Conservation (phyloP, 2,329 filamentous ascomycete genomes). For the Sordariomycetes sp. region DNA sequence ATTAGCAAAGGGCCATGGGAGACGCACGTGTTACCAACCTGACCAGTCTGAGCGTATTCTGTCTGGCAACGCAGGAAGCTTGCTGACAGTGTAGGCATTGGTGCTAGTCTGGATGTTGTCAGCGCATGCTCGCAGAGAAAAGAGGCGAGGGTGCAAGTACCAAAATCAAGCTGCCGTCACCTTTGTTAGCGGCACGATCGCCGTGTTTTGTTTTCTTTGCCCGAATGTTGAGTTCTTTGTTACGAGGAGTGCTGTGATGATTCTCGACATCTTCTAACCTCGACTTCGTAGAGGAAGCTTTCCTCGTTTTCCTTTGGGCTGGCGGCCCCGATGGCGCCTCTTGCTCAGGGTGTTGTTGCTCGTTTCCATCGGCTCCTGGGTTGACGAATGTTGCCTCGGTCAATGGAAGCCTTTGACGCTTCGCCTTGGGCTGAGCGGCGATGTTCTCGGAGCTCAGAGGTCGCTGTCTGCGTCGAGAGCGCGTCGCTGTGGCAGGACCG, state of each 20-base stretch:
- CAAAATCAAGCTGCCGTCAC: constrained; percentile 57
- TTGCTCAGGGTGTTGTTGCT: neutral
- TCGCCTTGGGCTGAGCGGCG: constrained; percentile 51
- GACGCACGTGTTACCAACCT: constrained; percentile 38
- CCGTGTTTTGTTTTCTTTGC: constrained; percentile 54
- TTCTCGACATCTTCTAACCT: constrained; percentile 27
- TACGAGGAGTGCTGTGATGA: constrained; percentile 26
- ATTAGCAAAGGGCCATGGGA: neutral
- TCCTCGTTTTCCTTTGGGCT: constrained; percentile 29
- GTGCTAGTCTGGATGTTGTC: constrained; percentile 65
- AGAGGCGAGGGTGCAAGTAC: constrained; percentile 32
- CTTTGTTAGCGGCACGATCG: constrained; percentile 52
- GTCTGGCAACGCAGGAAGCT: constrained; percentile 74
- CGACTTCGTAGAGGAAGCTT: neutral
- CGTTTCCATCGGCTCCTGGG: constrained; percentile 28
- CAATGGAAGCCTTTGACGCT: constrained; percentile 50
- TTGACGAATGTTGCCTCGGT: constrained; percentile 48
- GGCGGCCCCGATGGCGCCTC: neutral
- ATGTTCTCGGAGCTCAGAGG: constrained; percentile 46
- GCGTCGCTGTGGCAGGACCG: constrained; percentile 45
- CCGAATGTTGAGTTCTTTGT: constrained; percentile 50
- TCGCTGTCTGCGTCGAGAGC: constrained; percentile 53
- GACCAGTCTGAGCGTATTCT: constrained; percentile 57
- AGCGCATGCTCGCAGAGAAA: neutral
- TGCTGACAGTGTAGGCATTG: constrained; percentile 75